Base-by-base conservation (phyloP, 225 moss, liverwort and hornwort species). In the Bryoerythrophyllum caledonicum region DNA sequence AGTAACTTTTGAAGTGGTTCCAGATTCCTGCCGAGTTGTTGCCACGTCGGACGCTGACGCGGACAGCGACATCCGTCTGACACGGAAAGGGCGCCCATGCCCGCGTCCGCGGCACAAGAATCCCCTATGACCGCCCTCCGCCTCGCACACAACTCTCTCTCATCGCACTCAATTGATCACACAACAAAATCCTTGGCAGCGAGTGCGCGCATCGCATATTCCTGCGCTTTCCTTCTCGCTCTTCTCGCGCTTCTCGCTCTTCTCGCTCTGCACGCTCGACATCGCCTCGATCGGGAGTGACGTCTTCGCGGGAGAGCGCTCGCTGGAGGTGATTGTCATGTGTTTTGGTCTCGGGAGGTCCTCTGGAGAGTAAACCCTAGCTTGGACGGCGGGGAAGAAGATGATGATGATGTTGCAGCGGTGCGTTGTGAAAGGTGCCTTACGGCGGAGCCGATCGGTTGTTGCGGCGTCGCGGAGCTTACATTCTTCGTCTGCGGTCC, bases 381-480 rank as follows among this genome's bases (percentile, higher is more conserved):
- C 58, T 19, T 61, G 60, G 5, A 49, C 26, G 48, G 26, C 19
- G 30, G 34, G 35, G 77, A 15, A 32, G 28, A n/a, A n/a, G n/a
- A n/a, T 25, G 60, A 48, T n/a, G 14, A 10, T 23, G 75, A 84
- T 69, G 60, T 84, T 86, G 86, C 86, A 86, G 76, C 78, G 83
- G 26, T 76, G 81, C 60, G 64, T 81, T 32, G 70, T 79, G 12
- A 84, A 81, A 76, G 76, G 68, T 25, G 51, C 81, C 21, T 23
- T 72, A 20, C 23, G 68, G 74, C 75, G 60, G 7, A 79, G 56
- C 70, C 83, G 75, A 81, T 72, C 68, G 38, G 27, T 65, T 30
- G 70, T 68, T 72, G 77, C 80, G 26, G 68, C 80, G 32, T 59
- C 60, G 58, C 75, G 75, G 27, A 72, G 83, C 68, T 67, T 84